phyloP scores from a whole-genome alignment of 2,329 filamentous ascomycete genomes.

The Cercospora brassicicola region DNA sequence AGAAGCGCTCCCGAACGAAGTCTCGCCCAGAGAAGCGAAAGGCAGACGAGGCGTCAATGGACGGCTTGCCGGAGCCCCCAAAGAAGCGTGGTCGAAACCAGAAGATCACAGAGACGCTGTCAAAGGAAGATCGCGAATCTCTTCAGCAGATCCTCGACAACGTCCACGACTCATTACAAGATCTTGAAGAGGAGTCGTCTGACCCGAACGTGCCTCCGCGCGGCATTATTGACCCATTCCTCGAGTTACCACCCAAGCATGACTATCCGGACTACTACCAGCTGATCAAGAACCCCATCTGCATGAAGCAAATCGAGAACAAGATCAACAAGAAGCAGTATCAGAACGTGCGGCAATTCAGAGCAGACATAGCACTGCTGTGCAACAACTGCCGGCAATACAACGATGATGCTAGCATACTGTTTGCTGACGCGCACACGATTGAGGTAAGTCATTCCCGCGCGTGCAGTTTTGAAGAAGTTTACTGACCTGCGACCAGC shows the following conservation, averaged over 20 bases:
- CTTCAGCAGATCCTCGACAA: conserved; percentile 76
- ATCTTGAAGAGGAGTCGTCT: conserved; percentile 73
- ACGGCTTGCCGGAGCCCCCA: conserved; percentile 71
- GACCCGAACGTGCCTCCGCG: conserved; percentile 62
- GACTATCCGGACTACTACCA: conserved; percentile 95
- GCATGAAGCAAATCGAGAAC: conserved; percentile 90
- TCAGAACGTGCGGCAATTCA: conserved; percentile 74
- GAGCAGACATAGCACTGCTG: conserved; percentile 77
- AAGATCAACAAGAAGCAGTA: conserved; percentile 98
- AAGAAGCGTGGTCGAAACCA: conserved; percentile 73
- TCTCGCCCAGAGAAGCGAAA: conserved; percentile 78
- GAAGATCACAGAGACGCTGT: conserved; percentile 66
- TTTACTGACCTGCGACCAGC: conserved; percentile 24
- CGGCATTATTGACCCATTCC: conserved; percentile 88
- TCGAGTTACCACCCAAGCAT: conserved; percentile 84
- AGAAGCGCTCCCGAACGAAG: conserved; percentile 80
- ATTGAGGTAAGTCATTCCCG: conserved; percentile 72
- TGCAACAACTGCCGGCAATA: conserved; percentile 91
- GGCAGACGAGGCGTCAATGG: conserved; percentile 65
- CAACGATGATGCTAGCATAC: conserved; percentile 90
- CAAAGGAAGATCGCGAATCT: conserved; percentile 67
- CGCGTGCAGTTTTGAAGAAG: background rate
- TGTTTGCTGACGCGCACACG: conserved; percentile 87
- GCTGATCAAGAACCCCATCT: conserved; percentile 88
- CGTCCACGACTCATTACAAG: conserved; percentile 78